Evolutionary conservation across 148 eudicot species (phyloP).

Genomic region (Camellia granthamiana): DNA sequence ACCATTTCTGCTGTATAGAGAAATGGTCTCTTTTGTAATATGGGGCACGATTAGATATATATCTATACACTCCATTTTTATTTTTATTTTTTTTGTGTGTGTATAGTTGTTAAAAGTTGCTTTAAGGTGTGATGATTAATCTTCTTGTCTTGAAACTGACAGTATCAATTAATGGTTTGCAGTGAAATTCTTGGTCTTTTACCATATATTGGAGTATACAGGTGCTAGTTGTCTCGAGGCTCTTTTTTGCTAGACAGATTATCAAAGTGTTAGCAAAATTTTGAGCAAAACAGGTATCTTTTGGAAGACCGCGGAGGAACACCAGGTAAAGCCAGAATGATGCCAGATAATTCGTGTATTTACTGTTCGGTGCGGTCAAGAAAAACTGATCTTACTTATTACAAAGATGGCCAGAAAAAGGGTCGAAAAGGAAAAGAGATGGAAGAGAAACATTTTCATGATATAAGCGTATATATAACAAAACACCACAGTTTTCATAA

Average conservation of each 20-base stretch:
- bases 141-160: neutral
- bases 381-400: constrained; percentile 24
- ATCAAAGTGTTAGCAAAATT: constrained; percentile 22
- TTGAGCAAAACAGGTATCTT: constrained; percentile 12
- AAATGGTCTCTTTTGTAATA: too few relatives aligned
- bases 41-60: too few relatives aligned
- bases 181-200: constrained; percentile 29
- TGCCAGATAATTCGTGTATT: constrained; percentile 23
- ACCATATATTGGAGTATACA: constrained; percentile 24
- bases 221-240: constrained; percentile 24
- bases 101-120: neutral
- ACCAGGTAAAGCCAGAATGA: constrained; percentile 12
- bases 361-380: constrained; percentile 23
- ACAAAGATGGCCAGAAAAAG: constrained; percentile 13
- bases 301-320: constrained; percentile 18
- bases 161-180: constrained; percentile 13
- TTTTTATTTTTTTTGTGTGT: too few relatives aligned
- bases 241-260: constrained; percentile 17
- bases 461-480: neutral
- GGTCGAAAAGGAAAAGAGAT: neutral
- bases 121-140: neutral
- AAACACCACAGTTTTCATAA: constrained; percentile 20
- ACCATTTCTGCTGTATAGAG: neutral
- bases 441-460: constrained; percentile 7
- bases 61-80: neutral